Conservation (phyloP, 768 basidiomycete species). For the Tephrocybe sp. region DNA sequence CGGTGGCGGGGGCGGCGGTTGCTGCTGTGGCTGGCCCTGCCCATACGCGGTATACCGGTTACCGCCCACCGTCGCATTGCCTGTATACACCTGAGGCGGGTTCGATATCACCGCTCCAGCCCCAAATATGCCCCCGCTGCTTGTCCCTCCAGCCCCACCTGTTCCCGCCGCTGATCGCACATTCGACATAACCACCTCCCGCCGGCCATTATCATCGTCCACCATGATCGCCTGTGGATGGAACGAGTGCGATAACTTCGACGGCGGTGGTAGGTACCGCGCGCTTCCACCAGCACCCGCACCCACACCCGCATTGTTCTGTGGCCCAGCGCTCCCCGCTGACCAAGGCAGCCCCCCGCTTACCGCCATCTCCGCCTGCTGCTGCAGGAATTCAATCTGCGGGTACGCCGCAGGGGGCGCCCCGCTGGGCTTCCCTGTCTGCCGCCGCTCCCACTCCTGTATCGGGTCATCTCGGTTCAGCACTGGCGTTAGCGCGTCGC, state of each 20-base stretch:
- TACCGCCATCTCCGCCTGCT: slow-evolving; percentile 84
- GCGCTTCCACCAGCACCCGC: slow-evolving; percentile 16
- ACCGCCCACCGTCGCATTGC: slow-evolving; percentile 47
- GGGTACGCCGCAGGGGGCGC: slow-evolving; percentile 68
- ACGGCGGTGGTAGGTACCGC: slow-evolving; percentile 63
- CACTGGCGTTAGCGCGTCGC: slow-evolving; percentile 89
- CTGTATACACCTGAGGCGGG: slow-evolving; percentile 71
- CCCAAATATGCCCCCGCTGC: slow-evolving; percentile 39
- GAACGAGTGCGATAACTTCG: slow-evolving; percentile 63
- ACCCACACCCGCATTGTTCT: slow-evolving; percentile 21
- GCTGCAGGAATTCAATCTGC: slow-evolving; percentile 88
- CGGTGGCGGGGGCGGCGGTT: not conserved
- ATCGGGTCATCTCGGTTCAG: slow-evolving; percentile 93
- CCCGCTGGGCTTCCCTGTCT: slow-evolving; percentile 67
- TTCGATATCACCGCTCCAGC: slow-evolving; percentile 59
- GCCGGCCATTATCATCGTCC: slow-evolving; percentile 49
- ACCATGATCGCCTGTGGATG: slow-evolving; percentile 65
- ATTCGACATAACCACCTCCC: slow-evolving; percentile 82
- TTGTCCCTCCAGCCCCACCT: slow-evolving; percentile 27
- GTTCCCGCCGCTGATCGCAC: slow-evolving; percentile 61
- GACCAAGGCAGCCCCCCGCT: slow-evolving; percentile 64
- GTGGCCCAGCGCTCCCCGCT: slow-evolving; percentile 3
- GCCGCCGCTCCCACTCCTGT: slow-evolving; percentile 93
- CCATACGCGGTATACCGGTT: slow-evolving; percentile 61
- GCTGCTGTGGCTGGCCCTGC: slow-evolving; percentile 35